phyloP scores from a whole-genome alignment of 495 filamentous ascomycete species.

The Pyronema omphalodes region DNA sequence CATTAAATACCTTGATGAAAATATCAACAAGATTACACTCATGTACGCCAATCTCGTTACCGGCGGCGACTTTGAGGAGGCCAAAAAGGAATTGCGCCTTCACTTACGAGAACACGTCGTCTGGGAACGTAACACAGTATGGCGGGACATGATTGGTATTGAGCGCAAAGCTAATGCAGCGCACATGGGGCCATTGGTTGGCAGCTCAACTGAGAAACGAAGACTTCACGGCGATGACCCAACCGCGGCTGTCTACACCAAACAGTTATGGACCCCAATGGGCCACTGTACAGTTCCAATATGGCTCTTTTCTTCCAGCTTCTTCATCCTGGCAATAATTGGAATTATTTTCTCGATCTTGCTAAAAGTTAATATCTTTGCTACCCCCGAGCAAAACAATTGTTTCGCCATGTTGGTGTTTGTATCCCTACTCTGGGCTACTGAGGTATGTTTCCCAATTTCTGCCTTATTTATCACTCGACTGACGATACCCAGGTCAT shows the following conservation, averaged over 20 bases:
- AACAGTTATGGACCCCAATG: slow-evolving; percentile 61
- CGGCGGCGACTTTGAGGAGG: slow-evolving; percentile 51
- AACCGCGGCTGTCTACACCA: slow-evolving; percentile 32
- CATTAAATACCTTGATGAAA: slow-evolving; percentile 46
- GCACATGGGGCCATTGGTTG: slow-evolving; percentile 69
- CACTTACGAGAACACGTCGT: slow-evolving; percentile 94
- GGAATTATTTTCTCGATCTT: slow-evolving; percentile 53
- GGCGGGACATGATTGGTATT: slow-evolving; percentile 97
- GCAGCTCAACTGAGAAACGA: slow-evolving; percentile 46
- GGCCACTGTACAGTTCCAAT: slow-evolving; percentile 54
- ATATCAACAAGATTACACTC: slow-evolving; percentile 53
- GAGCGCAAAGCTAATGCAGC: slow-evolving; percentile 92
- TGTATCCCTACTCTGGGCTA: slow-evolving; percentile 90
- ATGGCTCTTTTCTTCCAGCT: slow-evolving; percentile 69
- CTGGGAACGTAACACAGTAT: slow-evolving; percentile 97
- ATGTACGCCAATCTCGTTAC: slow-evolving; percentile 69
- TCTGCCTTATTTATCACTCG: background rate
- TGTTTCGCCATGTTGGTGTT: slow-evolving; percentile 87
- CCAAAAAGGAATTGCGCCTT: slow-evolving; percentile 68
- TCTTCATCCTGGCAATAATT: slow-evolving; percentile 56
- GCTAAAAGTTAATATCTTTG: slow-evolving; percentile 57
- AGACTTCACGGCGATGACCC: slow-evolving; percentile 72
- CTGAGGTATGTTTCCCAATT: slow-evolving; percentile 44
- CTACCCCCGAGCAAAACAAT: slow-evolving; percentile 77
- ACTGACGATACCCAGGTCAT: slow-evolving; percentile 43